phyloP scores from a whole-genome alignment of 176 grass and related monocot genomes.

The Echinochloa phyllopogon region DNA sequence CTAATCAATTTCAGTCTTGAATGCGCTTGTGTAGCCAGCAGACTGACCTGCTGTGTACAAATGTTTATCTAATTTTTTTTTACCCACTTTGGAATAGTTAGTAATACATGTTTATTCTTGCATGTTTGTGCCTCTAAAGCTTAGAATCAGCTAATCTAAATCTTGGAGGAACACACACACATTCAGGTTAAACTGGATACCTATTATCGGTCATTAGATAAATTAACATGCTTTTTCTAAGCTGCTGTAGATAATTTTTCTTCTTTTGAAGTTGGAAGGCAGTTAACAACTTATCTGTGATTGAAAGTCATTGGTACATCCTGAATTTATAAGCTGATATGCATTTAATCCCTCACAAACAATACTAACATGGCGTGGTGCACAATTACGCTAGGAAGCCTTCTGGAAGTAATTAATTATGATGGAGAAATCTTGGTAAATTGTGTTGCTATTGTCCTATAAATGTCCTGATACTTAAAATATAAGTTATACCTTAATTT shows the following conservation, averaged over 20 bases:
- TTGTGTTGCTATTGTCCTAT: constrained; percentile 14
- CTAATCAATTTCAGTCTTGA: constrained; percentile 27
- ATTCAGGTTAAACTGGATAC: neutral
- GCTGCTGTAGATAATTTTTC: neutral
- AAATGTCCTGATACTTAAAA: constrained; percentile 17
- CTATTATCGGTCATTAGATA: neutral
- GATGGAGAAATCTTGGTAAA: neutral
- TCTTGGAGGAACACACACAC: neutral
- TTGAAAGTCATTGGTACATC: constrained; percentile 1
- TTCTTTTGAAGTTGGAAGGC: neutral
- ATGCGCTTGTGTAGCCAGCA: neutral
- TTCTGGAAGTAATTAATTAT: neutral
- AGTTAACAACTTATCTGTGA: neutral
- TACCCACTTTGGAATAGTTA: constrained; percentile 6
- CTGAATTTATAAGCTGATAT: neutral
- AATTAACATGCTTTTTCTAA: neutral
- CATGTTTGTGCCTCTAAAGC: neutral
- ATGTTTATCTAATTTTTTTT: neutral
- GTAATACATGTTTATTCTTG: constrained; percentile 14
- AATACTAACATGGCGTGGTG: constrained; percentile 4
- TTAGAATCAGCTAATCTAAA: neutral
- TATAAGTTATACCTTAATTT: neutral
- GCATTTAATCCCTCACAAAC: neutral
- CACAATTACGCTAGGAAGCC: neutral
- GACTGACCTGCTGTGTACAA: neutral